Conservation (phyloP, 2,329 filamentous ascomycete genomes). For the Colletotrichum karsti region DNA sequence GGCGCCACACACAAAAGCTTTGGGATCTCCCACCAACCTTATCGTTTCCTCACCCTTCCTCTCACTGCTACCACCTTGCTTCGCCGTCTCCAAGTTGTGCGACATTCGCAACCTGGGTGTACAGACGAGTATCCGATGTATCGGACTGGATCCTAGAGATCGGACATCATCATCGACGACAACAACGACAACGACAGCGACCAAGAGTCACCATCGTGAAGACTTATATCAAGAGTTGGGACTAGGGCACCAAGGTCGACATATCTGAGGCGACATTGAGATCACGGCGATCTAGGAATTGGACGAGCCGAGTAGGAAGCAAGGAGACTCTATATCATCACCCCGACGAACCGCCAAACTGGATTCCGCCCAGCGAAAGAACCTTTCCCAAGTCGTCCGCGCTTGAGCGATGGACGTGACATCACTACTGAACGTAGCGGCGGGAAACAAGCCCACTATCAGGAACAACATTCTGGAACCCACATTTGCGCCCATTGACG, state of each 20-base stretch:
- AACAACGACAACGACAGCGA: neutral
- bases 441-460: slow-evolving; percentile 29
- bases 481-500: slow-evolving; percentile 16
- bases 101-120: slow-evolving; percentile 22
- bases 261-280: neutral
- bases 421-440: slow-evolving; percentile 32
- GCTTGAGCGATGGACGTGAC: slow-evolving; percentile 33
- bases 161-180: slow-evolving; percentile 3
- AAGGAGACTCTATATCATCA: neutral
- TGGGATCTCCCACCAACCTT: slow-evolving; percentile 30
- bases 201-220: neutral
- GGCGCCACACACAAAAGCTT: slow-evolving; percentile 30
- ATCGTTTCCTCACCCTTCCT: neutral
- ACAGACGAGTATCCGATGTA: slow-evolving; percentile 29
- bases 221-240: neutral
- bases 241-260: neutral
- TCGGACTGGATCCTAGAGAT: slow-evolving; percentile 29
- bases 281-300: neutral
- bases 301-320: neutral
- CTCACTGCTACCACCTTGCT: slow-evolving; percentile 17
- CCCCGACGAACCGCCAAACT: slow-evolving; percentile 22
- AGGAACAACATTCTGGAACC: slow-evolving; percentile 22
- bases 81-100: slow-evolving; percentile 22
- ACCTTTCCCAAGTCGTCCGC: slow-evolving; percentile 24
- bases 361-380: slow-evolving; percentile 21